Evolutionary conservation across 2,329 filamentous ascomycete genomes (phyloP).

Genomic region (Alternaria sp.): DNA sequence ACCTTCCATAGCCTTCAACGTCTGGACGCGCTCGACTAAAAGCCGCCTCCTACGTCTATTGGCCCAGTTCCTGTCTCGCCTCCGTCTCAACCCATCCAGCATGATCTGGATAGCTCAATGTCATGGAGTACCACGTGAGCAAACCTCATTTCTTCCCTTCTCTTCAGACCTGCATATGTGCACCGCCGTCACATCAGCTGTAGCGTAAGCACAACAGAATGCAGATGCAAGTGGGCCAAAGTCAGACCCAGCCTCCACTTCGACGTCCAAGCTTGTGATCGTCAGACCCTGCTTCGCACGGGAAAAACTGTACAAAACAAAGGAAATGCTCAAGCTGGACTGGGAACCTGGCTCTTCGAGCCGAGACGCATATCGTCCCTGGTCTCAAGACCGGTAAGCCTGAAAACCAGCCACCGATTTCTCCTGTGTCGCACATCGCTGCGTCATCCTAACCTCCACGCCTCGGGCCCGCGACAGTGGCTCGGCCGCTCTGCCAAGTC

Average conservation of each 20-base stretch:
- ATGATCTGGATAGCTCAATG: slow-evolving; percentile 26
- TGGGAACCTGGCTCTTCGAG: not conserved
- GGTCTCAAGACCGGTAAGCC: slow-evolving; percentile 31
- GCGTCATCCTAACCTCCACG: slow-evolving; percentile 6
- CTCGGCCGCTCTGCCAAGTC: slow-evolving; percentile 19
- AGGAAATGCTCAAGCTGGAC: not conserved
- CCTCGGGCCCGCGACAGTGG: slow-evolving; percentile 15
- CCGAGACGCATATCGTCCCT: slow-evolving; percentile 9
- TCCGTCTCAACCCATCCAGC: slow-evolving; percentile 38
- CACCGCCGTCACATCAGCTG: not conserved
- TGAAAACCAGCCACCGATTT: slow-evolving; percentile 12
- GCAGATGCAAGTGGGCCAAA: slow-evolving; percentile 3
- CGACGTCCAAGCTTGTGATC: slow-evolving; percentile 1
- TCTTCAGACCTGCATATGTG: not conserved
- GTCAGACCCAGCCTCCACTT: not conserved
- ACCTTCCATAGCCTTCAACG: slow-evolving; percentile 5
- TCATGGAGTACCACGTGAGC: slow-evolving; percentile 21
- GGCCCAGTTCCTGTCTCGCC: slow-evolving; percentile 38
- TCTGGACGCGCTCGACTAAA: slow-evolving; percentile 13
- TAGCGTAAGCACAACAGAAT: not conserved
- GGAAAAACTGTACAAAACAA: not conserved
- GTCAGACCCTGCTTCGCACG: not conserved
- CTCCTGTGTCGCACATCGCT: not conserved
- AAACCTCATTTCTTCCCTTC: not conserved
- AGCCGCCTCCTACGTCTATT: slow-evolving; percentile 25